Evolutionary conservation across 805 yeast genomes (phyloP), one percentile per base, ranked within the genome.

Genomic region (Myxozyma mucilagina): DNA sequence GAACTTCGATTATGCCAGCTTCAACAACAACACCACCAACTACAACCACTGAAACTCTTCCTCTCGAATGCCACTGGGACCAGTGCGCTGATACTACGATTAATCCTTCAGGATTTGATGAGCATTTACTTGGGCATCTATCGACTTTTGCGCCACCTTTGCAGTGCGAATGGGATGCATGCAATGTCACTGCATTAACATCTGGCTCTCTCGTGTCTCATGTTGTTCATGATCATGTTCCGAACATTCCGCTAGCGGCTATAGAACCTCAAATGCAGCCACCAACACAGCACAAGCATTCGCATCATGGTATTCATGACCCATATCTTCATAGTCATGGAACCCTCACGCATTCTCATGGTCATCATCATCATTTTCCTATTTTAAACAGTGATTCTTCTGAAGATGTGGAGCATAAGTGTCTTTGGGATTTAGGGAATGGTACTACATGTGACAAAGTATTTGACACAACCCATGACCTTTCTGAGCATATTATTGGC

Each of bases 161-260:
- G 50, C 74, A 79, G 52, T 91, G 97, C 75, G 90, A 85, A 69
- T 90, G 96, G 97, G 74, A 78, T 58, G 80, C 84, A 56, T 91
- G 97, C 78, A 75, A 80, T 47, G 89, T 79, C 70, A 76, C 77
- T 20, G 79, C 87, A 34, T 71, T 74, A 16, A 84, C 84, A 67
- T 70, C 86, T 50, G 76, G 83, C 35, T 71, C 80, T 5, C 74
- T 91, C 35, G 73, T 88, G 10, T 76, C 79, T 45, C 97, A 39
- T 11, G 34, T 36, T 50, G 43, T 29, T 20, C 54, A 50, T 29
- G 45, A 38, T 9, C 47, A 42, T 38, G 42, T 29, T 5, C 20
- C 31, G 8, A 32, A n/a, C 20, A 20, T 16, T n/a, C 45, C 14
- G 20, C n/a, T 41, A 24, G 29, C 29, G 29, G 36, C 36, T 31